These are phyloP conservation scores for Canavalia gladiata DNA, from an alignment of 306 rosid genomes.

Conservation along the genomic window DNA sequence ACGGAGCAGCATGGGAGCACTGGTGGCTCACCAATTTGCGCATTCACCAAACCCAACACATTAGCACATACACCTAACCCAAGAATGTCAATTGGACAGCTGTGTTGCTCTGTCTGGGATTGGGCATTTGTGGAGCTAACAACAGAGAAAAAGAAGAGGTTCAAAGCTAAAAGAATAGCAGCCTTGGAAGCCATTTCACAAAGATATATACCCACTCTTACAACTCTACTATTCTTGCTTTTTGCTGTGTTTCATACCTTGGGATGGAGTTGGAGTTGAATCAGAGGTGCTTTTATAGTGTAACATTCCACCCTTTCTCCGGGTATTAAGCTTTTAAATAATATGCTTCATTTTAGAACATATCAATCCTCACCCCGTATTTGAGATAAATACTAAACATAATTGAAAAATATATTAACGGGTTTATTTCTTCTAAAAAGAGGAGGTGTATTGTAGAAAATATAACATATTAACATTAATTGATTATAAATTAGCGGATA, in stretches of 20 bases:
- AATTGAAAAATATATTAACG: too few species aligned
- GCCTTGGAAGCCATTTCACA: constrained; percentile 73
- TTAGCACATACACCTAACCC: constrained; percentile 82
- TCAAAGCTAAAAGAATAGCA: constrained; percentile 66
- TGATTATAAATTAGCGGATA: too few species aligned
- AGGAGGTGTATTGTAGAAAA: too few species aligned
- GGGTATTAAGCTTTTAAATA: not conserved
- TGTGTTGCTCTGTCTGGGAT: constrained; percentile 49
- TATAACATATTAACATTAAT: too few species aligned
- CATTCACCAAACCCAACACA: constrained; percentile 68
- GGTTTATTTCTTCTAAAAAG: too few species aligned
- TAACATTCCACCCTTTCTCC: constrained; percentile 7
- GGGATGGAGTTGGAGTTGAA: constrained; percentile 23
- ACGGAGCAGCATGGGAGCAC: constrained; percentile 74
- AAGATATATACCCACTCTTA: not conserved
- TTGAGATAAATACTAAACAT: too few species aligned
- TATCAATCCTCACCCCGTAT: not conserved
- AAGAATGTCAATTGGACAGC: constrained; percentile 69
- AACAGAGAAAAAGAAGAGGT: constrained; percentile 73
- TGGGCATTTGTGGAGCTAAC: constrained; percentile 69
- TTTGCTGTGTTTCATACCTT: not conserved
- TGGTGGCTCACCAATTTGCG: constrained; percentile 73
- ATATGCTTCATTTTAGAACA: not conserved
- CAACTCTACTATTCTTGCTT: constrained; percentile 10
- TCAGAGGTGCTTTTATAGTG: constrained; percentile 60